Percentiles rank a stretch among this genome's conserved stretches.
Conservation (phyloP, 441 rosid genomes). For the Populus tomentosa region DNA sequence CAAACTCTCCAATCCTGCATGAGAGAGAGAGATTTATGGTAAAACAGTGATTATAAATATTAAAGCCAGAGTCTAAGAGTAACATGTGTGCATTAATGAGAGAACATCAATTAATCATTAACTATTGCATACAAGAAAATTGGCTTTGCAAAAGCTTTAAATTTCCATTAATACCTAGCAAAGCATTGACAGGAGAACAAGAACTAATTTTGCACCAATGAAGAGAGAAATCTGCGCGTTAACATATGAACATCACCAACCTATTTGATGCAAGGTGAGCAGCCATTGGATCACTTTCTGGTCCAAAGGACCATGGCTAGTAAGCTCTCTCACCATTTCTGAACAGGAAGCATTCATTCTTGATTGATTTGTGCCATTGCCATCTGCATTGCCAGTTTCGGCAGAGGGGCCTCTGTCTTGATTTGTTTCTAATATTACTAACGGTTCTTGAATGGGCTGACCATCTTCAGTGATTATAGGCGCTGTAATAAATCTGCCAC, state of each 20-base stretch:
- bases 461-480: slow-evolving; percentile 84
- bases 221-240: not conserved
- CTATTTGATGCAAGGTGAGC: slow-evolving; percentile 91
- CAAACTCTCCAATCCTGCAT: not conserved
- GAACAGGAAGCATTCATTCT: slow-evolving; percentile 34
- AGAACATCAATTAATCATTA: not conserved
- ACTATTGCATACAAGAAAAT: not conserved
- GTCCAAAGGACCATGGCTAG: slow-evolving; percentile 53
- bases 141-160: not conserved
- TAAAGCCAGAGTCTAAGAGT: not conserved
- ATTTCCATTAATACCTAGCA: slow-evolving; percentile 1
- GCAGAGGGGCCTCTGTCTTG: slow-evolving; percentile 29
- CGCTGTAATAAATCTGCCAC: slow-evolving; percentile 80
- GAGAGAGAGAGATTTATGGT: not conserved
- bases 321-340: slow-evolving; percentile 53
- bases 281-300: slow-evolving; percentile 81
- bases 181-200: not conserved
- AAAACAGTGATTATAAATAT: not conserved
- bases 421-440: slow-evolving; percentile 62
- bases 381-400: slow-evolving; percentile 12
- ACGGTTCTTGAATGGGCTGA: slow-evolving; percentile 73
- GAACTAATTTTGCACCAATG: not conserved
- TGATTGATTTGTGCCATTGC: slow-evolving; percentile 21
- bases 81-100: not conserved
- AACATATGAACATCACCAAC: slow-evolving; percentile 31